phyloP scores from a whole-genome alignment of 352 stramenopile species.

The Phytophthora pinifolia region DNA sequence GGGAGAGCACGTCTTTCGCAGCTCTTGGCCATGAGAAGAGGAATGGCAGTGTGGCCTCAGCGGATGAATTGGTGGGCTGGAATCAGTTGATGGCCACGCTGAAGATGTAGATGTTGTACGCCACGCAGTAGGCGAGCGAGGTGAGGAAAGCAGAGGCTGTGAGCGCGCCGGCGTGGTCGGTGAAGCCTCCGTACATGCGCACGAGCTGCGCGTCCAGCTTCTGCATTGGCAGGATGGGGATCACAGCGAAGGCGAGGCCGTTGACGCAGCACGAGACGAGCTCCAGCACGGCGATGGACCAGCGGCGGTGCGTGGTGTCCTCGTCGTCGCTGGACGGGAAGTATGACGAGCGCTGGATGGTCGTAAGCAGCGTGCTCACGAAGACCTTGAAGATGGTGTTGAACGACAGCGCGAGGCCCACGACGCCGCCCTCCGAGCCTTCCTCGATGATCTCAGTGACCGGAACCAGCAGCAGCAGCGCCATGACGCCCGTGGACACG shows the following conservation, averaged over 20 bases:
- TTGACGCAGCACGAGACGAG: conserved; percentile 44
- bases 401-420: conserved; percentile 53
- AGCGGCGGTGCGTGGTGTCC: conserved; percentile 25
- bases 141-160: conserved; percentile 38
- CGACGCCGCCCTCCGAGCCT: conserved; percentile 53
- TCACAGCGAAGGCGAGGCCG: conserved; percentile 28
- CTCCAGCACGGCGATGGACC: conserved; percentile 33
- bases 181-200: conserved; percentile 73
- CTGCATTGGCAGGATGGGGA: conserved; percentile 48
- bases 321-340: conserved; percentile 26
- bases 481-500: conserved; percentile 33
- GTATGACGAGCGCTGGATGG: conserved; percentile 38
- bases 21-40: too few relatives aligned
- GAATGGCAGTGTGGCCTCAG: not conserved
- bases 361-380: conserved; percentile 40
- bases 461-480: conserved; percentile 39
- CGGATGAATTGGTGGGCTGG: not conserved
- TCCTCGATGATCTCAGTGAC: conserved; percentile 66
- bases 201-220: conserved; percentile 66
- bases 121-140: conserved; percentile 45
- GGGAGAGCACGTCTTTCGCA: too few relatives aligned
- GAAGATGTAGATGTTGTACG: conserved; percentile 53
- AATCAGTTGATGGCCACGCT: conserved; percentile 29
- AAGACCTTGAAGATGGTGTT: conserved; percentile 55
- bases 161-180: conserved; percentile 33